Conservation (phyloP, 345 rosid genomes). For the Excoecaria cochinchinensis region DNA sequence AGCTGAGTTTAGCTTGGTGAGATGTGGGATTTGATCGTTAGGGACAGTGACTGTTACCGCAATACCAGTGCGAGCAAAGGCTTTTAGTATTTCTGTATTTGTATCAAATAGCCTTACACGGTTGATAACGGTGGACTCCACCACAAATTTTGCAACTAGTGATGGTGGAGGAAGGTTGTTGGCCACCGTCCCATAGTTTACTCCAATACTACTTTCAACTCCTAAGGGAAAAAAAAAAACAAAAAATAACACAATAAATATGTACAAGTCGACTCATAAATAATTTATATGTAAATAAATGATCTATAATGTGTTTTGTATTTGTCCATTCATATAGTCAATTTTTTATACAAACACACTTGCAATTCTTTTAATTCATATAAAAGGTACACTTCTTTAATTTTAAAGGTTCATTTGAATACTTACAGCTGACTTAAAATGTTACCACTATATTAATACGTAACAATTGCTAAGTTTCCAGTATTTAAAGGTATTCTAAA, state of each 20-base stretch:
- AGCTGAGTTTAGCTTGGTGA: conserved; percentile 50
- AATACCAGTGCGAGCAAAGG: conserved; percentile 66
- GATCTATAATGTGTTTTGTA: no score
- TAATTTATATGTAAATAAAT: no score
- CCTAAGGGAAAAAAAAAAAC: conserved; percentile 25
- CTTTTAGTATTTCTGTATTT: conserved; percentile 50
- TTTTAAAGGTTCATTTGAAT: no score
- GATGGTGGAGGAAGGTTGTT: conserved; percentile 73
- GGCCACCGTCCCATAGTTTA: conserved; percentile 77
- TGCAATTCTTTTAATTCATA: no score
- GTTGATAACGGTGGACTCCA: conserved; percentile 61
- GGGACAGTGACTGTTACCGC: conserved; percentile 62
- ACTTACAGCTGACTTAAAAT: no score
- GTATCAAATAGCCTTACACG: conserved; percentile 68
- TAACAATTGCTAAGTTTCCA: no score
- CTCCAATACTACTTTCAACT: conserved; percentile 54
- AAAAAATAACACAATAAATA: neutral
- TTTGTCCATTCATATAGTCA: no score
- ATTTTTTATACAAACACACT: no score
- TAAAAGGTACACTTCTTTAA: no score
- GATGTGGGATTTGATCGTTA: conserved; percentile 65
- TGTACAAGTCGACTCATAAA: no score
- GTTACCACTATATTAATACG: no score
- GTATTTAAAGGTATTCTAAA: no score
- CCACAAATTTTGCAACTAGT: conserved; percentile 66